These are phyloP conservation scores for Lyophyllum shimeji DNA, from an alignment of 768 basidiomycete species.

Conservation along the genomic window DNA sequence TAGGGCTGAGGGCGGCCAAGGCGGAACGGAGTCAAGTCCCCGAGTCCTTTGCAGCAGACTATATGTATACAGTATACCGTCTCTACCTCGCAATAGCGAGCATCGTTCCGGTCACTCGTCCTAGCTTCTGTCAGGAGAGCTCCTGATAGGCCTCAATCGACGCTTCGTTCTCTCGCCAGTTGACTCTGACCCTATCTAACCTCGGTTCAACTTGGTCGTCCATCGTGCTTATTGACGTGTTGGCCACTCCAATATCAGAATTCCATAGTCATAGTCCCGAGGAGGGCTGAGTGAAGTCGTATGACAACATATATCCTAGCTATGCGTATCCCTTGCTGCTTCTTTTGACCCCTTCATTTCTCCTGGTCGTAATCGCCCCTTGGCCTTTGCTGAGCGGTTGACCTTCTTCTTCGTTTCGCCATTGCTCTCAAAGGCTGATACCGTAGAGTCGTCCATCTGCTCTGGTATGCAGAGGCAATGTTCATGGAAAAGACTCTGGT, in stretches of 20 bases:
- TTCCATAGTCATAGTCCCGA: no score
- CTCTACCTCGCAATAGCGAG: not conserved
- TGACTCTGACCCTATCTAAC: no score
- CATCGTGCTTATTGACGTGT: no score
- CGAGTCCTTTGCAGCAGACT: not conserved
- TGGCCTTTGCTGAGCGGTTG: not conserved
- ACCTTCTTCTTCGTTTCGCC: not conserved
- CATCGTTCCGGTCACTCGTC: not conserved
- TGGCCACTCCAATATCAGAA: no score
- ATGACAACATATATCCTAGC: no score
- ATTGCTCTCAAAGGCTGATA: no score
- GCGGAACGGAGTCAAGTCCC: not conserved
- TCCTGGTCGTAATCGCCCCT: no score
- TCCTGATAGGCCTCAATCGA: not conserved
- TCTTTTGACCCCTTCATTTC: not conserved
- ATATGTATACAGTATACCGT: no score
- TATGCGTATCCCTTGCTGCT: not conserved
- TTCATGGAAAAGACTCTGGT: not conserved
- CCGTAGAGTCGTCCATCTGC: not conserved
- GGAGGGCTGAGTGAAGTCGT: no score
- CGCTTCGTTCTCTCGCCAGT: no score
- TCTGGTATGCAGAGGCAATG: not conserved
- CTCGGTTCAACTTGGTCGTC: no score
- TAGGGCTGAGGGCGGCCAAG: not conserved
- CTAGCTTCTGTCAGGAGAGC: not conserved